Percentiles rank a stretch among this genome's conserved stretches.
phyloP scores from a whole-genome alignment of 2,329 filamentous ascomycete species.

The Trichoderma citrinoviride region DNA sequence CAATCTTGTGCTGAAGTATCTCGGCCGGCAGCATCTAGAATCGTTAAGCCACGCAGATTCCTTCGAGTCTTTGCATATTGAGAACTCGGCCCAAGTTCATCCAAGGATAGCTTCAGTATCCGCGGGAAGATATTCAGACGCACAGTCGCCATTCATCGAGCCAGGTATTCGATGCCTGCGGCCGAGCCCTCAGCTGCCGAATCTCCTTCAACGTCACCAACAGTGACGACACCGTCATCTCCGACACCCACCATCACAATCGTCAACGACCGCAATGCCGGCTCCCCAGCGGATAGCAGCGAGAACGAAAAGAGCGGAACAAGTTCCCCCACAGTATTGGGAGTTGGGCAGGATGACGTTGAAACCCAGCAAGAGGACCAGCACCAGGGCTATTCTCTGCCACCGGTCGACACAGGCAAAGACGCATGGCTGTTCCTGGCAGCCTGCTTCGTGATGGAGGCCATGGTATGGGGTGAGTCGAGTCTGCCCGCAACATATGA shows the following conservation, averaged over 20 bases:
- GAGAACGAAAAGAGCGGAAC: neutral
- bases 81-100: neutral
- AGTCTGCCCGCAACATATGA: no score
- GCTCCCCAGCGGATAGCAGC: neutral
- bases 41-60: neutral
- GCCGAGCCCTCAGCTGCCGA: neutral
- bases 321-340: neutral
- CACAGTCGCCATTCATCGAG: neutral
- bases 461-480: constrained; percentile 35
- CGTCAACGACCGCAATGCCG: neutral
- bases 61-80: neutral
- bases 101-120: neutral
- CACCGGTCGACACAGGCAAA: constrained; percentile 34
- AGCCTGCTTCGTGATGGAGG: constrained; percentile 35
- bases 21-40: neutral
- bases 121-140: neutral
- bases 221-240: constrained; percentile 1
- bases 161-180: constrained; percentile 4
- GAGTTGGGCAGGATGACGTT: neutral
- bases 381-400: constrained; percentile 27
- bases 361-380: neutral
- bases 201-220: neutral
- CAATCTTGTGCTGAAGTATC: neutral
- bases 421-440: constrained; percentile 37
- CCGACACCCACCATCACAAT: neutral